Evolutionary conservation across 2,329 filamentous ascomycete genomes (phyloP), one percentile per base, ranked within the genome.

Genomic region (Stachybotrys chartarum): DNA sequence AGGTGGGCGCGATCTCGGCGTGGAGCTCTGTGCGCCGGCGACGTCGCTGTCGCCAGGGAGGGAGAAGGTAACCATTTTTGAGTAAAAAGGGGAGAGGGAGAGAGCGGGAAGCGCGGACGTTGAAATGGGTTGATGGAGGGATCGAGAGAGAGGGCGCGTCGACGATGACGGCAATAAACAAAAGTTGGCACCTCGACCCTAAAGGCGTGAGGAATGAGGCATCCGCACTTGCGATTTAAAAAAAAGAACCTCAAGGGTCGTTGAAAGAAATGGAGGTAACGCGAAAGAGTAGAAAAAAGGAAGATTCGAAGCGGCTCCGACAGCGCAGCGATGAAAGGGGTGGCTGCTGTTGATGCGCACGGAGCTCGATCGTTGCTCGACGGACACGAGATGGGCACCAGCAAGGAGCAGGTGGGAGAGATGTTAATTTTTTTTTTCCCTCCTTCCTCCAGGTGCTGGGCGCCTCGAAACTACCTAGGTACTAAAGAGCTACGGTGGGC

Each of bases 41-140:
- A 59, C 63, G 56, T 71, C 65, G 50, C 60, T 65, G 51, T 74
- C 71, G 61, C 66, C 68, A 35, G 71, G 71, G 30, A 74, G 61
- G 52, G 71, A 64, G 57, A 74, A 74, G 30, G 71, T 74, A 35
- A 73, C 71, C 71, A 74, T 74, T 44, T 56, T 24, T 59, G 58
- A 54, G 51, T 42, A 10, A 39, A 54, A 49, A 54, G 18, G 51
- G 8, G 17, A 55, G 55, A 57, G 54, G 55, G 54, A 54, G 55
- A 24, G 24, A 24, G 24, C 55, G 18, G n/a, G 51, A 55, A 52
- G 48, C 54, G 55, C 55, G 47, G 49, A 56, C 48, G 51, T 58
- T 42, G 35, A 42, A 42, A 42, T 24, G 35, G 35, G 35, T 42
- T 42, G 35, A 42, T 42, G 35, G 35, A 42, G 51, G 55, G 56